These are phyloP conservation scores for Chrysanthemum seticuspe DNA, from an alignment of 129 eudicot genomes.

Conservation along the genomic window DNA sequence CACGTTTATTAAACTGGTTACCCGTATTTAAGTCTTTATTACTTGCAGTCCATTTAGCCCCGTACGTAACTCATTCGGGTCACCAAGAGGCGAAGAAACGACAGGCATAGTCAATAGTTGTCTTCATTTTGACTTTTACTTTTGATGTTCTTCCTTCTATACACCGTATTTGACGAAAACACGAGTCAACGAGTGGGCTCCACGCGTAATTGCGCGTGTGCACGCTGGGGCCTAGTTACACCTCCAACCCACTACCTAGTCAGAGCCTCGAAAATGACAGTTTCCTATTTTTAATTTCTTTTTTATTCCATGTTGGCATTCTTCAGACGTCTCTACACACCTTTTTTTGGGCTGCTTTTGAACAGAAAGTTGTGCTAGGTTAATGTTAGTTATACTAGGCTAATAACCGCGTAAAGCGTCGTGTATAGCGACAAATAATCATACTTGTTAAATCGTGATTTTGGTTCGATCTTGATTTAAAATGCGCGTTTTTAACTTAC, in stretches of 20 bases:
- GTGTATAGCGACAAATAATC: too few species aligned
- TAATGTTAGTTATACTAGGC: too few species aligned
- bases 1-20: not conserved
- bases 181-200: conserved; percentile 35
- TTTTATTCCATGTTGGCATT: conserved; percentile 25
- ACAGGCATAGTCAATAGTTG: not conserved
- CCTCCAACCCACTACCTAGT: conserved; percentile 17
- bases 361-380: not conserved
- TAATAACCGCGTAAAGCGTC: too few species aligned
- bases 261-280: conserved; percentile 25
- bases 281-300: conserved; percentile 9
- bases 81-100: conserved; percentile 27
- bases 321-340: conserved; percentile 17
- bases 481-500: too few species aligned
- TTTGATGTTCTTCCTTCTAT: not conserved
- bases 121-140: conserved; percentile 29
- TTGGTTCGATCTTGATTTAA: too few species aligned
- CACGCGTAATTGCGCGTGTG: conserved; percentile 28
- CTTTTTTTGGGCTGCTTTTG: conserved; percentile 1
- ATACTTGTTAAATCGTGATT: too few species aligned
- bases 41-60: not conserved
- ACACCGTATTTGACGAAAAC: conserved; percentile 32
- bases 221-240: conserved; percentile 18
- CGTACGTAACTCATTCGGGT: conserved; percentile 18
- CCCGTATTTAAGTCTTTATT: too few species aligned